phyloP scores from a whole-genome alignment of 495 filamentous ascomycete species.

The Hypomontagnella submonticulosa region DNA sequence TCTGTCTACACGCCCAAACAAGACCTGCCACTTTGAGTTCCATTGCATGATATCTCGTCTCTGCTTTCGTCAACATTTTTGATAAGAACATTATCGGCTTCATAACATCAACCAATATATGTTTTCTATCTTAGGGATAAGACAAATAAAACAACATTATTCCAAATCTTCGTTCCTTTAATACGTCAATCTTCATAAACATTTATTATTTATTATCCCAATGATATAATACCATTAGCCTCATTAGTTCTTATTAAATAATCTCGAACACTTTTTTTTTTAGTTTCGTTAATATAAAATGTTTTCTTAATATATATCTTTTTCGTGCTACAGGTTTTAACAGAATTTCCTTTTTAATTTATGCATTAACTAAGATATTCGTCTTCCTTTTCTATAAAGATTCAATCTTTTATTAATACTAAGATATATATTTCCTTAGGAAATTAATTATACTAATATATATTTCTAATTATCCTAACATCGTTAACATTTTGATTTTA shows the following conservation, averaged over 20 bases:
- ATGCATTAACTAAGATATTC: no score
- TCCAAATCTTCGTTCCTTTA: conserved; percentile 1
- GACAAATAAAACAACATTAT: background rate
- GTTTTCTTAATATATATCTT: background rate
- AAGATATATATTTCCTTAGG: no score
- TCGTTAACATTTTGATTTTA: no score
- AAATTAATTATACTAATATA: no score
- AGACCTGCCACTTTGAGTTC: no score
- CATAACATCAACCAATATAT: background rate
- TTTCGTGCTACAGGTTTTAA: background rate
- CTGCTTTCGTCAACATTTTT: no score
- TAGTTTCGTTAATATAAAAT: background rate
- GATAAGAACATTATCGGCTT: background rate
- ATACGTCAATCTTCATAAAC: conserved; percentile 12
- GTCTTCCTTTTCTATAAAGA: no score
- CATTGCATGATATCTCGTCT: no score
- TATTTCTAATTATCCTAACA: no score
- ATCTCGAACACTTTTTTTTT: background rate
- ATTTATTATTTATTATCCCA: background rate
- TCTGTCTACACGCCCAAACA: no score
- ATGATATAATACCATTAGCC: background rate
- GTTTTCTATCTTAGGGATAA: background rate
- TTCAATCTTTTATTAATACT: no score
- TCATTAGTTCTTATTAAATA: background rate
- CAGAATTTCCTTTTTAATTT: no score